These are phyloP conservation scores for Tetragonia tetragonoides DNA, from an alignment of 148 eudicot species.

Conservation along the genomic window DNA sequence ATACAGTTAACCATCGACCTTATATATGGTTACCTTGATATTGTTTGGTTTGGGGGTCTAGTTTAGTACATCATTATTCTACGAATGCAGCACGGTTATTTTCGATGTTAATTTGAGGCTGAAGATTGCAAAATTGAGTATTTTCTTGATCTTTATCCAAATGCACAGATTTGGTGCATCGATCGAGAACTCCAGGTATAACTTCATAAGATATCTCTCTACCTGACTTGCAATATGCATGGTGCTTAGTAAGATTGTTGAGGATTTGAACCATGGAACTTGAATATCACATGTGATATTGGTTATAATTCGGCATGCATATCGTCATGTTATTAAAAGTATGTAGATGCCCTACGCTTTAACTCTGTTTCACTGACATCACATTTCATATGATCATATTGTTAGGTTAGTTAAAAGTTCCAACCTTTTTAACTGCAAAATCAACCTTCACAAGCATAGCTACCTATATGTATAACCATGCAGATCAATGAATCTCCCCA, in stretches of 20 bases:
- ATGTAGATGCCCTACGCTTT: constrained; percentile 20
- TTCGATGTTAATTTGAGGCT: no score
- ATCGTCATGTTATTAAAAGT: neutral
- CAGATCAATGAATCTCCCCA: neutral
- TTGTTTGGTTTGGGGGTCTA: no score
- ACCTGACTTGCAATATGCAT: neutral
- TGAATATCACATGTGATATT: constrained; percentile 8
- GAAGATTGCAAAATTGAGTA: no score
- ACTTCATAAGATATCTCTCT: no score
- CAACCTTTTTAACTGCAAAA: constrained; percentile 4
- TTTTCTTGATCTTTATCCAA: no score
- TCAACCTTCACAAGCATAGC: neutral
- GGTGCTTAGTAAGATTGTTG: neutral
- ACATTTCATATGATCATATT: constrained; percentile 19
- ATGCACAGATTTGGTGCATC: no score
- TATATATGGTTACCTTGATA: no score
- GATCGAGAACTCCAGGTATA: no score
- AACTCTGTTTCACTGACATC: constrained; percentile 26
- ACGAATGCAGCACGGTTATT: no score
- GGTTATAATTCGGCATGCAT: constrained; percentile 16
- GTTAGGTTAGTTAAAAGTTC: neutral
- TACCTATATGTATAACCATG: neutral
- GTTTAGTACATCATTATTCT: no score
- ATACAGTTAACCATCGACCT: no score
- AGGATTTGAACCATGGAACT: neutral